Evolutionary conservation across 2,329 filamentous ascomycete genomes (phyloP).

Genomic region (Amauroascus verrucosus): DNA sequence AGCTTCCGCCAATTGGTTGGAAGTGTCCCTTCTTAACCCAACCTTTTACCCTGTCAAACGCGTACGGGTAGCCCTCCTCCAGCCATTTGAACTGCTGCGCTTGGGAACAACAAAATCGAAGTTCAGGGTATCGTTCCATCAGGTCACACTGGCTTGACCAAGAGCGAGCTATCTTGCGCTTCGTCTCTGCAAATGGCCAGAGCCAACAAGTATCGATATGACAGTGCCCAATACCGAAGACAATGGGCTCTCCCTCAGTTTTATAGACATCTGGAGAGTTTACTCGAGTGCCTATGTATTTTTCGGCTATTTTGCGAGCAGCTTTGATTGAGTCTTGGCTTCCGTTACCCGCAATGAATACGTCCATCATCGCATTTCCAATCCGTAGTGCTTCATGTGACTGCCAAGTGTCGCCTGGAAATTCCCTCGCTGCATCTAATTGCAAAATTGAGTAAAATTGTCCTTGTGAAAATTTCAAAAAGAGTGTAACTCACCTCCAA

Average conservation of each 20-base stretch:
- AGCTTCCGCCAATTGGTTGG: constrained; percentile 91
- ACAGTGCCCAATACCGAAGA: constrained; percentile 87
- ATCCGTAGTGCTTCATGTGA: constrained; percentile 75
- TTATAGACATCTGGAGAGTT: constrained; percentile 79
- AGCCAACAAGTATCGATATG: constrained; percentile 98
- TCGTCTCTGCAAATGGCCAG: constrained; percentile 97
- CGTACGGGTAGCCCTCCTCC: constrained; percentile 74
- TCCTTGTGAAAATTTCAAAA: background rate
- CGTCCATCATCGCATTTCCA: constrained; percentile 79
- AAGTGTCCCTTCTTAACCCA: constrained; percentile 88
- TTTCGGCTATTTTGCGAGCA: constrained; percentile 69
- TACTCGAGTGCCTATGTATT: constrained; percentile 70
- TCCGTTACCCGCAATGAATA: constrained; percentile 68
- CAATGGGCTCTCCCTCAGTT: constrained; percentile 60
- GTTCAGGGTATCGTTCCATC: constrained; percentile 89
- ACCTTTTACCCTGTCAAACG: constrained; percentile 79
- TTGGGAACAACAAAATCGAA: constrained; percentile 84
- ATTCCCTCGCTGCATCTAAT: constrained; percentile 76
- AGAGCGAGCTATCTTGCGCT: constrained; percentile 86
- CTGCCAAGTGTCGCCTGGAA: constrained; percentile 78
- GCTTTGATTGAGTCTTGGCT: constrained; percentile 64
- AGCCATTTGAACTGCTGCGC: constrained; percentile 99
- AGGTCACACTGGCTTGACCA: constrained; percentile 96
- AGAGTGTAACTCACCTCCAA: constrained; percentile 41
- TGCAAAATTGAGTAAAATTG: background rate